Evolutionary conservation across 176 grass and related monocot genomes (phyloP).

Genomic region (Puccinellia tenuiflora): DNA sequence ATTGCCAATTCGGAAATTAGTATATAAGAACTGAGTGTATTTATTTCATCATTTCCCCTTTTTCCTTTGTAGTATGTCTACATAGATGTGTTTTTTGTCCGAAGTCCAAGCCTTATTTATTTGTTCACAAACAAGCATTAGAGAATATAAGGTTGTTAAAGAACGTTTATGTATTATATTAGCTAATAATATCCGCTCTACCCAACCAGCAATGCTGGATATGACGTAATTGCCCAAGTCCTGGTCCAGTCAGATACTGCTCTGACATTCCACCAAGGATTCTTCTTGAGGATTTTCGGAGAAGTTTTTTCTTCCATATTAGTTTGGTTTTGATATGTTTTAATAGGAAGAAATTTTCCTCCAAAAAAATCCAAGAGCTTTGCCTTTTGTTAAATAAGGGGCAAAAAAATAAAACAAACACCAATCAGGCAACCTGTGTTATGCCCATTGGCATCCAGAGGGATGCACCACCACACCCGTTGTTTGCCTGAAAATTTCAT

Average conservation of each 20-base stretch:
- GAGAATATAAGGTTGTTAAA: not conserved
- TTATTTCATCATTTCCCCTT: not conserved
- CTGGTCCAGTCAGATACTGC: not conserved
- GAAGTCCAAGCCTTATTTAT: not conserved
- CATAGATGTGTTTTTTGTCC: not conserved
- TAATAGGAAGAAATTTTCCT: not conserved
- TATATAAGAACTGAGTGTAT: not conserved
- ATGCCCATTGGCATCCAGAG: not conserved
- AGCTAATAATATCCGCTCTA: not conserved
- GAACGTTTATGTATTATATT: not conserved
- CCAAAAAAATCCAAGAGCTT: no score
- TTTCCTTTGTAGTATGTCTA: not conserved
- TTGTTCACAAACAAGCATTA: not conserved
- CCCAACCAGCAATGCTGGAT: not conserved
- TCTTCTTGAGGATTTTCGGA: not conserved
- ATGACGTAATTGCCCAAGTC: not conserved
- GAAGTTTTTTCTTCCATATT: not conserved
- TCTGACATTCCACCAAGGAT: not conserved
- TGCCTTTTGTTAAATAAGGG: not conserved
- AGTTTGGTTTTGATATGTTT: not conserved
- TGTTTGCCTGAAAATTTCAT: not conserved
- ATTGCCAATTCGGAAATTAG: not conserved
- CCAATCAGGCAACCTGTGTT: not conserved
- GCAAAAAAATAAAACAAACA: not conserved
- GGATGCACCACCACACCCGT: not conserved